phyloP scores from a whole-genome alignment of 1,284 basidiomycete species.

The Trametes pubescens region DNA sequence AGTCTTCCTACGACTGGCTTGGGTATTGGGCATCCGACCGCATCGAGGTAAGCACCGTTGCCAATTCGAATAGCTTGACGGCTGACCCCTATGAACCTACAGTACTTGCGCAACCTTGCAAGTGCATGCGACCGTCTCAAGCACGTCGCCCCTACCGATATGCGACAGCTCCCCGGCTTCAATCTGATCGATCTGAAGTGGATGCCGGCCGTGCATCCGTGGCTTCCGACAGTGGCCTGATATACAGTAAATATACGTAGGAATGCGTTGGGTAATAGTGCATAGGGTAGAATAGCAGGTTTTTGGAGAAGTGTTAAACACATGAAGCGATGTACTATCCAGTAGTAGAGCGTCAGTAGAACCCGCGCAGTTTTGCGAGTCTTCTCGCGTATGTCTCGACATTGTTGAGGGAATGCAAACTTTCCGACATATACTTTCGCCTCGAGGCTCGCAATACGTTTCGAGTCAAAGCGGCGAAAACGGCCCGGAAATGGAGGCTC shows the following conservation, averaged over 20 bases:
- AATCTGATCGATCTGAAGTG: conserved; percentile 47
- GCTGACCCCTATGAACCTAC: background rate
- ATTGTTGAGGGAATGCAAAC: background rate
- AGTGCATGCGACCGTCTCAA: conserved; percentile 17
- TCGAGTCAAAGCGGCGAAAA: too few relatives aligned
- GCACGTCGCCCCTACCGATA: conserved; percentile 4
- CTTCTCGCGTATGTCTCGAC: too few relatives aligned
- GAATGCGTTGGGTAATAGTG: background rate
- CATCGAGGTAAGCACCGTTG: conserved; percentile 18
- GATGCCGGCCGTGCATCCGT: conserved; percentile 53
- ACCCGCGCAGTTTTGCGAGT: too few relatives aligned
- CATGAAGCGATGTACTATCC: too few relatives aligned
- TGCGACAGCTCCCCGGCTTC: conserved; percentile 38
- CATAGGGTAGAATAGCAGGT: background rate
- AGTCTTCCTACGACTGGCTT: conserved; percentile 21
- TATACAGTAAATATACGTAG: background rate
- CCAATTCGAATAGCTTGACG: background rate
- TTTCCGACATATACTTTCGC: too few relatives aligned
- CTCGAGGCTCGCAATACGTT: too few relatives aligned
- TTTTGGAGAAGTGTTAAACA: too few relatives aligned
- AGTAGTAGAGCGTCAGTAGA: too few relatives aligned
- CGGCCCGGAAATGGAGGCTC: background rate
- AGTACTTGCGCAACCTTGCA: conserved; percentile 33
- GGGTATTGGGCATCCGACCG: conserved; percentile 32
- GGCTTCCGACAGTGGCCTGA: conserved; percentile 47